Evolutionary conservation across 1,139 yeast genomes (phyloP), one percentile per base, ranked within the genome.

Genomic region (Scheffersomyces stambukii): DNA sequence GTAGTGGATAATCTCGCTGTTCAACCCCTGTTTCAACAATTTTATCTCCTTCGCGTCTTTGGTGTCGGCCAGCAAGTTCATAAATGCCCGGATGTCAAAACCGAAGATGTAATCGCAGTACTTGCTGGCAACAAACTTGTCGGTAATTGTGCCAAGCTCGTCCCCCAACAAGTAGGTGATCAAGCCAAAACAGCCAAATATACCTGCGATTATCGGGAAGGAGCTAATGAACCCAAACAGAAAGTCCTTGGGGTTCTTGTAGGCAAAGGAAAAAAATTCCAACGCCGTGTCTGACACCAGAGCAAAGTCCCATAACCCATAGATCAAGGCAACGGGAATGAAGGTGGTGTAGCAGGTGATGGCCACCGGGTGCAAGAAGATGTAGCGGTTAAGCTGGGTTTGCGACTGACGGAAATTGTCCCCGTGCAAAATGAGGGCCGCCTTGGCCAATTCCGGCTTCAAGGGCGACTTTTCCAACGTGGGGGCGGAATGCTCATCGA

Each of bases 371-470:
- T 77, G 75, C 60, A 68, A 60, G 28, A 81, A 58, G 12, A 81
- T 48, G 29, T 50, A 45, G 32, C 54, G 59, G 43, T 74, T 77
- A 30, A 77, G 65, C 20, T 55, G 40, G 2, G 78, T 60, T 47
- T 77, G 83, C 27, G 69, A 58, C 48, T 72, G 80, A 33, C 79
- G 64, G 35, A 74, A 64, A 46, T 70, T 74, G 50, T 81, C 91
- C 30, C 82, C 75, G 19, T 79, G 76, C 33, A 81, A 56, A 32
- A 73, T 75, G 31, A 79, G 50, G 1, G 81, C 73, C 6, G 82
- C 83, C 31, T 75, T 73, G 2, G 80, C 62, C 26, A 65, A 61
- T 19, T 70, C 75, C 1, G 89, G 88, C 3, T 57, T 60, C 33
- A 82, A 58, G 4, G 52, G 46, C 1, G 70, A 42, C 30, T 56